These are phyloP conservation scores for Polytrichum commune DNA, from an alignment of 225 moss, liverwort and hornwort species.

Conservation along the genomic window DNA sequence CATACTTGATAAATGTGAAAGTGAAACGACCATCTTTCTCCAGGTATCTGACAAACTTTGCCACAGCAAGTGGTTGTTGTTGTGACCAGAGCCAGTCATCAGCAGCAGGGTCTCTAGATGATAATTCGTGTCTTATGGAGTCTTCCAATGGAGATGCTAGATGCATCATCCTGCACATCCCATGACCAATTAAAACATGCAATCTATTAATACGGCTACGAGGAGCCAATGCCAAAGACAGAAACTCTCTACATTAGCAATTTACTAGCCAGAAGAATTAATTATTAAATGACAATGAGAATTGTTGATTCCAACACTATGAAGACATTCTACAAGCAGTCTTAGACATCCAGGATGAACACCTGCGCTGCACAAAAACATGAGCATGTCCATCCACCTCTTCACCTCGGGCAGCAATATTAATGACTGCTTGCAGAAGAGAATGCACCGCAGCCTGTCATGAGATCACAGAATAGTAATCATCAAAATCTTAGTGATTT, in stretches of 20 bases:
- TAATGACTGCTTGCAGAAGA: constrained; percentile 46
- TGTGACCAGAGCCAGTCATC: constrained; percentile 62
- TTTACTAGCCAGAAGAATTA: neutral
- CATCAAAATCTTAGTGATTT: neutral
- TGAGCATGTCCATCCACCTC: constrained; percentile 42
- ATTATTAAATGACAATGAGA: neutral
- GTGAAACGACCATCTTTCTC: constrained; percentile 49
- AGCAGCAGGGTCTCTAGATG: constrained; percentile 60
- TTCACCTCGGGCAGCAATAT: constrained; percentile 51
- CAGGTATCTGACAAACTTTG: constrained; percentile 41
- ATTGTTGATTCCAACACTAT: neutral
- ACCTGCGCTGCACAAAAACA: constrained; percentile 65
- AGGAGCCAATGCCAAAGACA: too few relatives aligned
- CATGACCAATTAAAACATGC: constrained; percentile 11
- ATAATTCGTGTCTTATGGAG: constrained; percentile 59
- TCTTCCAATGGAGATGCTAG: constrained; percentile 53
- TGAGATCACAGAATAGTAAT: constrained; percentile 12
- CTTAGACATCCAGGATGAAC: constrained; percentile 9
- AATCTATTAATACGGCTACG: neutral
- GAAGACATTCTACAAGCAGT: neutral
- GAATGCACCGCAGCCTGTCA: constrained; percentile 66
- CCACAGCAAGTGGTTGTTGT: constrained; percentile 44
- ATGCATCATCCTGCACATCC: constrained; percentile 37
- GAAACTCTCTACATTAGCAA: neutral
- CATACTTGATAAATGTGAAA: constrained; percentile 41